A percentile compares a stretch with the other conserved stretches of the same genome.
Evolutionary conservation across 306 rosid species (phyloP).

Genomic region (Cucumis melo): DNA sequence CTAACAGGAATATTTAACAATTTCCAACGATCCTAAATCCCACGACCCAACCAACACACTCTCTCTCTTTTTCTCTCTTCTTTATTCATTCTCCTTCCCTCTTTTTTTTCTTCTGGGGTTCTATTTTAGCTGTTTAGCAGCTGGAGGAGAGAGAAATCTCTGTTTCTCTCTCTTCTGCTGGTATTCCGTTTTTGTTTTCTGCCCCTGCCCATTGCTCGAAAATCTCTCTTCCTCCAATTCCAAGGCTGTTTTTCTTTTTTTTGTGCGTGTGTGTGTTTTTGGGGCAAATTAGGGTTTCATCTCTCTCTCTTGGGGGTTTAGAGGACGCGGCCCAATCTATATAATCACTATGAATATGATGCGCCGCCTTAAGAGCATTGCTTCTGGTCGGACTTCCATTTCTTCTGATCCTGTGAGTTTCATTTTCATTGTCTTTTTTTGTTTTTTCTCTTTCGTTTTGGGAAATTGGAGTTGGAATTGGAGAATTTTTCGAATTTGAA

Average conservation of each 20-base stretch:
- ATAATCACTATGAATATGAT: slow-evolving; percentile 57
- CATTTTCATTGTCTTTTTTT: neutral
- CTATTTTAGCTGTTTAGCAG: neutral
- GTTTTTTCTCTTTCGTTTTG: neutral
- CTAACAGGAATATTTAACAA: neutral
- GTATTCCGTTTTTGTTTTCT: neutral
- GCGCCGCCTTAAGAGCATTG: slow-evolving; percentile 97
- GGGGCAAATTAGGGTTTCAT: slow-evolving; percentile 34
- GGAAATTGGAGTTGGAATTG: neutral
- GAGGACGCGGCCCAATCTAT: neutral
- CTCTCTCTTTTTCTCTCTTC: neutral
- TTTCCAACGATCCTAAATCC: neutral
- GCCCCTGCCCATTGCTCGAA: neutral
- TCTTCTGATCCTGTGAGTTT: slow-evolving; percentile 83
- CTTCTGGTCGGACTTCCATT: slow-evolving; percentile 83
- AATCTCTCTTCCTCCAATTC: neutral
- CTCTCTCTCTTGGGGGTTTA: slow-evolving; percentile 3
- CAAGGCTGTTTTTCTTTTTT: neutral
- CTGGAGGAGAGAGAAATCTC: slow-evolving; percentile 27
- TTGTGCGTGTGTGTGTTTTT: neutral
- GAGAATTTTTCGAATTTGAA: neutral
- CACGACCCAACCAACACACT: neutral
- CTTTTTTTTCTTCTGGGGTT: slow-evolving; percentile 15
- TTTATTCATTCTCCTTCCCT: neutral
- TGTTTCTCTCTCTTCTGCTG: slow-evolving; percentile 41